phyloP scores from a whole-genome alignment of 2,329 filamentous ascomycete species.

The Colletotrichum brevisporum region DNA sequence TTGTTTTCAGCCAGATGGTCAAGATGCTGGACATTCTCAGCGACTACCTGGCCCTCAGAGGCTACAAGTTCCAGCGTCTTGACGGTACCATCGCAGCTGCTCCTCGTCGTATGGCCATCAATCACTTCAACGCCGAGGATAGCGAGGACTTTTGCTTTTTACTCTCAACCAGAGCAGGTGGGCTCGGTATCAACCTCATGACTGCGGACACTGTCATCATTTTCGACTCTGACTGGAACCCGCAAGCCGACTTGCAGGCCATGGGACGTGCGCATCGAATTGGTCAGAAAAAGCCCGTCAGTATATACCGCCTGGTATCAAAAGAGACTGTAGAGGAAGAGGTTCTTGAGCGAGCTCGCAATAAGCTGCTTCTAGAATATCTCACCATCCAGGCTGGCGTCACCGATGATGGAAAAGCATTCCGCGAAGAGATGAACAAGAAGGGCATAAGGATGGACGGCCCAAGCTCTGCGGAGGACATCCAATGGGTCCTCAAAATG shows the following conservation, averaged over 20 bases:
- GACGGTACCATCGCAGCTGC: constrained; percentile 95
- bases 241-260: constrained; percentile 96
- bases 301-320: constrained; percentile 94
- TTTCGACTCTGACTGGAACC: constrained; percentile 99
- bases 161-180: constrained; percentile 93
- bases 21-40: constrained; percentile 97
- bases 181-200: constrained; percentile 99
- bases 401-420: constrained; percentile 91
- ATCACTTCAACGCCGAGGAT: constrained; percentile 97
- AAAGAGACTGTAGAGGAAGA: constrained; percentile 99
- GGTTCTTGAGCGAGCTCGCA: constrained; percentile 93
- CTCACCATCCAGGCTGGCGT: constrained; percentile 97
- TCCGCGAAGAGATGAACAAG: constrained; percentile 82
- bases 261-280: constrained; percentile 99
- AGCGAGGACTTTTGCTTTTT: constrained; percentile 98
- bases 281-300: constrained; percentile 95
- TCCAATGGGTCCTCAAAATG: constrained; percentile 95
- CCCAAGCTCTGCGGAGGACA: constrained; percentile 92
- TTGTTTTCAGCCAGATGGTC: constrained; percentile 99
- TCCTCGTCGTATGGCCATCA: constrained; percentile 92
- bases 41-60: constrained; percentile 91
- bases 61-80: constrained; percentile 95
- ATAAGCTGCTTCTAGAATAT: constrained; percentile 97
- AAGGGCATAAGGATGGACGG: constrained; percentile 82
- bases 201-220: constrained; percentile 98